Evolutionary conservation across 2,329 filamentous ascomycete species (phyloP), one percentile per base, ranked within the genome.

Genomic region (Curvularia hawaiiensis): DNA sequence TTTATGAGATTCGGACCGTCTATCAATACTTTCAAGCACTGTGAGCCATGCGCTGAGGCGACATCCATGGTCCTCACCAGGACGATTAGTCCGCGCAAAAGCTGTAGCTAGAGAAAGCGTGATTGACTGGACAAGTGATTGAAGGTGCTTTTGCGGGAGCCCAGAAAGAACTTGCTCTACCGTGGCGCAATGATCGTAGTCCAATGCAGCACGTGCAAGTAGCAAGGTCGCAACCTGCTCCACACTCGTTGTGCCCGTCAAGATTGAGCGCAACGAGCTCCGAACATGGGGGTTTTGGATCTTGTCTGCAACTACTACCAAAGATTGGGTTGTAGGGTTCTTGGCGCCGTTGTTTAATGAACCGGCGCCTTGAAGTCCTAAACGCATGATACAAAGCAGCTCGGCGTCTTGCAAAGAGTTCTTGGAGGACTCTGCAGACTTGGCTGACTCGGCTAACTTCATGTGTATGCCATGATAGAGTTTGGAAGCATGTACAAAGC

Each of bases 1-100:
- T 1, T 20, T 26, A 12, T 20, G 26, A 12, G 44, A 22, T 6
- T 12, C 31, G 30, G n/a, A 39, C 30, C 41, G 47, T 24, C 18
- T 30, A 44, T 70, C 67, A 10, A 70, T 35, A 14, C 31, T 33
- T 28, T 66, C 57, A 12, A 70, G 59, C n/a, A 72, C 35, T 26
- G 50, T 52, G 24, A 70, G 48, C 69, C 69, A 71, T 11, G 45
- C 52, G 4, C 58, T 46, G 30, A 70, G 40, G 48, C 47, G 40
- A 5, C 28, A 12, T 22, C 31, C 43, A 20, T 52, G 41, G 11
- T 18, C 52, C 5, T 30, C 39, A 12, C 18, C 20, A n/a, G 50
- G 14, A 9, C 54, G n/a, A 16, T n/a, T 30, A 11, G 39, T 24
- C 24, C 41, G 28, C 8, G 47, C 33, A 9, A 54, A 47, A 43